These are phyloP conservation scores for Podila clonocystis DNA, from an alignment of 192 early-diverging fungal species.

Conservation along the genomic window DNA sequence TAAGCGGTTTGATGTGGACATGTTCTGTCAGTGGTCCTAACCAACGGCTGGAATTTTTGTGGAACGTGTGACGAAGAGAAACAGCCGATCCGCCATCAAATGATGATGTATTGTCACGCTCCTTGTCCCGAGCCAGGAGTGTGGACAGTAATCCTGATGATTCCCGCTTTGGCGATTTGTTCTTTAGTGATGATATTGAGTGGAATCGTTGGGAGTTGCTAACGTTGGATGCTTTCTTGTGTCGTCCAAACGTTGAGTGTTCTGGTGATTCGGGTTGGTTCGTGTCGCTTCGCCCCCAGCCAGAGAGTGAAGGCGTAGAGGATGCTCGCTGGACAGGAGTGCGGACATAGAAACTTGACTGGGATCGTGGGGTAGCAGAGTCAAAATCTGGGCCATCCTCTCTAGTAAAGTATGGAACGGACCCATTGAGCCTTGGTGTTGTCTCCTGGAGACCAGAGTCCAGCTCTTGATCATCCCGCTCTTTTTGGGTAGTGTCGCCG, in stretches of 20 bases:
- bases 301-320: conserved; percentile 29
- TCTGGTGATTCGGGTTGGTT: background rate
- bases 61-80: conserved; percentile 8
- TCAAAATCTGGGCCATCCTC: background rate
- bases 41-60: conserved; percentile 28
- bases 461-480: background rate
- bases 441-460: background rate
- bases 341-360: background rate
- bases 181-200: background rate
- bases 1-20: conserved; percentile 34
- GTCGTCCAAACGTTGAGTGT: background rate
- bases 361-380: background rate
- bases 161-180: background rate
- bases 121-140: conserved; percentile 28
- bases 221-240: conserved; percentile 7
- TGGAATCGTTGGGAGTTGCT: background rate
- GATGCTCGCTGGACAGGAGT: conserved; percentile 14
- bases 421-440: background rate
- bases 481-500: conserved; percentile 8
- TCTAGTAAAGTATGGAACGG: background rate
- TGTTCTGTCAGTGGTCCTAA: conserved; percentile 34
- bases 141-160: conserved; percentile 21
- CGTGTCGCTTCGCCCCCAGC: background rate
- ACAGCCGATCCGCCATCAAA: background rate
- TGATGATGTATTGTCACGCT: conserved; percentile 2